A percentile compares a stretch with the other conserved stretches of the same genome.
Evolutionary conservation across 139 green algal genomes (phyloP).

Genomic region (Chlamydomonas eustigma): DNA sequence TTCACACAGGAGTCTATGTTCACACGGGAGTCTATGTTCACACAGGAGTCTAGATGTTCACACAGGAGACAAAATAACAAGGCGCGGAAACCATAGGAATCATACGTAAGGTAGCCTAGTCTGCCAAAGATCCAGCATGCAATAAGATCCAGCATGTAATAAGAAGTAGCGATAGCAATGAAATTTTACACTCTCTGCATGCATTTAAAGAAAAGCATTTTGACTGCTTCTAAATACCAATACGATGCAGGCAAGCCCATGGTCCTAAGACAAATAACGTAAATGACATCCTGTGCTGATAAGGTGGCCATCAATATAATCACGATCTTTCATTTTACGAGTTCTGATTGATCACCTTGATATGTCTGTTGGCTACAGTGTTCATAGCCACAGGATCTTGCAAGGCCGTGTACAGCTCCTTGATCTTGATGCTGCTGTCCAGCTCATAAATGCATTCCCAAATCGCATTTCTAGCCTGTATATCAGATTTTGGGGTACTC

Average conservation of each 20-base stretch:
- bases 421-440: neutral
- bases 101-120: too few species aligned
- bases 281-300: neutral
- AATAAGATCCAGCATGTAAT: too few species aligned
- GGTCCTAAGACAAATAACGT: neutral
- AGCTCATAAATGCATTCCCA: conserved; percentile 1
- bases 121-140: too few species aligned
- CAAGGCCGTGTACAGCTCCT: conserved; percentile 4
- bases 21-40: too few species aligned
- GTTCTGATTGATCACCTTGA: neutral
- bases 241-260: neutral
- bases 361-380: neutral
- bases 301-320: neutral
- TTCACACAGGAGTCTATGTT: too few species aligned
- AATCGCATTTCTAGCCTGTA: neutral
- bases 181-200: too few species aligned
- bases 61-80: too few species aligned
- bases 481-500: neutral
- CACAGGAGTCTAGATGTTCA: too few species aligned
- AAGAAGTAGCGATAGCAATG: too few species aligned
- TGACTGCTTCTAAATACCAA: too few species aligned
- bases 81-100: too few species aligned
- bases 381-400: neutral
- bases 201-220: too few species aligned
- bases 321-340: neutral